Percentiles rank a stretch among this genome's conserved stretches.
phyloP scores from a whole-genome alignment of 179 eudicot species.

The Actinidia arguta region DNA sequence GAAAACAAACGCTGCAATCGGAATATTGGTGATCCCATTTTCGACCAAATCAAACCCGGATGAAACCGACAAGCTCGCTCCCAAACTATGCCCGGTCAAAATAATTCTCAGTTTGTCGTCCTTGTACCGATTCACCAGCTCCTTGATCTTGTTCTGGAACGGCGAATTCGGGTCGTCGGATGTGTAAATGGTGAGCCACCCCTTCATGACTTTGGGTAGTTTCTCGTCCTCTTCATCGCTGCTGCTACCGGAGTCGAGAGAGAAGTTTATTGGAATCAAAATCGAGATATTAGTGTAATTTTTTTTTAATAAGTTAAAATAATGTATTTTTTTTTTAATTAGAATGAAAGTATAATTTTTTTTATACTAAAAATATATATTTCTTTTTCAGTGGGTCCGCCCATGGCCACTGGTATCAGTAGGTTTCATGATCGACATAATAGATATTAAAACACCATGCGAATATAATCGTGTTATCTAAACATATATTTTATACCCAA shows the following conservation, averaged over 20 bases:
- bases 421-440: too few relatives aligned
- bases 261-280: too few relatives aligned
- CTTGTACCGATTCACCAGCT: conserved; percentile 44
- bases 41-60: conserved; percentile 74
- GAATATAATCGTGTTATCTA: too few relatives aligned
- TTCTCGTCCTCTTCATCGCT: conserved; percentile 26
- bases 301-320: too few relatives aligned
- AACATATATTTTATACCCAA: too few relatives aligned
- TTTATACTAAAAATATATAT: too few relatives aligned
- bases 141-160: conserved; percentile 49
- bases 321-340: too few relatives aligned
- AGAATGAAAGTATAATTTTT: too few relatives aligned
- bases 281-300: too few relatives aligned
- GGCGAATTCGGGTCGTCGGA: conserved; percentile 71
- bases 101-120: conserved; percentile 60
- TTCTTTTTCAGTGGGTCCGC: too few relatives aligned
- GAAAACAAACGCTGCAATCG: conserved; percentile 63
- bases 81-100: conserved; percentile 76
- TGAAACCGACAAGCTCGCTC: conserved; percentile 65
- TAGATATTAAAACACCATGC: too few relatives aligned
- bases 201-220: conserved; percentile 66
- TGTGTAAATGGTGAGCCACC: conserved; percentile 80
- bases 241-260: background rate
- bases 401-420: too few relatives aligned
- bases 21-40: conserved; percentile 56